Percentiles rank a stretch among this genome's conserved stretches.
These are phyloP conservation scores for Babjeviella inositovora DNA, from an alignment of 805 yeast genomes.

Conservation along the genomic window DNA sequence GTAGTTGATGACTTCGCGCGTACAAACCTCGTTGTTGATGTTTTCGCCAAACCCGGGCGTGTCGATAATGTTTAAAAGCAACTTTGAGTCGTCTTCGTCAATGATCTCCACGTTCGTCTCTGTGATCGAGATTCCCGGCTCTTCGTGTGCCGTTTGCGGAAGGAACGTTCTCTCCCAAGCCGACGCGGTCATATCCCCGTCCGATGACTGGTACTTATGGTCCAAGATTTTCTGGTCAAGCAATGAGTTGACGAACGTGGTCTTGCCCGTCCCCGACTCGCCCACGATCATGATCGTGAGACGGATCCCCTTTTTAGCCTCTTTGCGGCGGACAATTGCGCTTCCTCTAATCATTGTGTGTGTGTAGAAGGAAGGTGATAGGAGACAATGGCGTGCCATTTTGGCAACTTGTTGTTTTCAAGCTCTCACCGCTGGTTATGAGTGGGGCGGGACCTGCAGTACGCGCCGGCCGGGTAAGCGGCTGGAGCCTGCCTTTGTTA, in stretches of 20 bases:
- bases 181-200: constrained; percentile 28
- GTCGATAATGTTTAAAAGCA: constrained; percentile 37
- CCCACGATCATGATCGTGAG: constrained; percentile 66
- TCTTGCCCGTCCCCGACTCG: constrained; percentile 61
- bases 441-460: background rate
- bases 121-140: constrained; percentile 66
- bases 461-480: background rate
- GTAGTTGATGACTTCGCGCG: constrained; percentile 45
- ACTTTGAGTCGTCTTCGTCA: constrained; percentile 43
- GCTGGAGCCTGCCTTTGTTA: too few species aligned
- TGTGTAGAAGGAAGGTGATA: constrained; percentile 12
- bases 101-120: constrained; percentile 43
- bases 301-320: constrained; percentile 56
- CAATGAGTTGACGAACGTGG: constrained; percentile 57
- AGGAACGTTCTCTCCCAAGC: constrained; percentile 45
- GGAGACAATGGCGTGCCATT: constrained; percentile 2
- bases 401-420: background rate
- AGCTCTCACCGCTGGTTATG: background rate
- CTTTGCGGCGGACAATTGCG: too few species aligned
- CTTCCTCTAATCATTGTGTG: too few species aligned
- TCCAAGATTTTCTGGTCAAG: constrained; percentile 46
- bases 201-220: constrained; percentile 32
- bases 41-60: constrained; percentile 51
- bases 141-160: constrained; percentile 40
- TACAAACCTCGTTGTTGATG: constrained; percentile 44